These are phyloP conservation scores for Ophiostoma quercus DNA, from an alignment of 2,329 filamentous ascomycete species.

Conservation along the genomic window DNA sequence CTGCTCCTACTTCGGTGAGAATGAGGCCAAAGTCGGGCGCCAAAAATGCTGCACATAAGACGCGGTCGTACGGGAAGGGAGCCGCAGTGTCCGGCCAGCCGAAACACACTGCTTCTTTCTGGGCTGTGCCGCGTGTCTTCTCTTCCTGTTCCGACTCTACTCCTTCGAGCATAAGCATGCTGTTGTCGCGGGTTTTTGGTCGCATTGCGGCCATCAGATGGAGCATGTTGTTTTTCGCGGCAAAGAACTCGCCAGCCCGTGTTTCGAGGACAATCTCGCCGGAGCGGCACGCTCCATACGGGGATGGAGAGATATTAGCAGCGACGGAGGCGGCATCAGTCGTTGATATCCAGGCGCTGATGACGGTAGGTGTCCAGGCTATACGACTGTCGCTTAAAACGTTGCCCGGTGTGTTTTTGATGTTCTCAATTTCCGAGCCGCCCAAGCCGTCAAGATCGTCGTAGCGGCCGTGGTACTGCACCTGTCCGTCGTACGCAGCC, in stretches of 20 bases:
- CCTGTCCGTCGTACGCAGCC: background rate
- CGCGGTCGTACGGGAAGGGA: background rate
- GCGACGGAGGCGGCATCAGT: background rate
- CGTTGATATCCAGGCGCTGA: background rate
- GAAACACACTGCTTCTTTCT: background rate
- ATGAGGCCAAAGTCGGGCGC: background rate
- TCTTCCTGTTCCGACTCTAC: background rate
- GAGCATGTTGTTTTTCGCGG: background rate
- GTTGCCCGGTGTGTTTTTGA: background rate
- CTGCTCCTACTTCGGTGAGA: background rate
- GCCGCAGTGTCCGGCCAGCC: slow-evolving; percentile 4
- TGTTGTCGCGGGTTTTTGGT: background rate
- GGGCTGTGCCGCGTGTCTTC: background rate
- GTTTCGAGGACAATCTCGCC: background rate
- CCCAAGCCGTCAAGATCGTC: background rate
- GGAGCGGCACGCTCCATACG: background rate
- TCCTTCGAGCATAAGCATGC: background rate
- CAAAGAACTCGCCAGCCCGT: background rate
- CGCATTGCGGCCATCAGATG: background rate
- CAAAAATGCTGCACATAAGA: background rate
- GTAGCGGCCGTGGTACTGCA: background rate
- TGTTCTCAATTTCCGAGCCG: background rate
- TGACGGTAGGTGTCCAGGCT: background rate
- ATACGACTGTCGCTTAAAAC: background rate
- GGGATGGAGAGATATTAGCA: background rate